Conservation (phyloP, 176 grass and related monocot genomes). For the Phragmites australis region DNA sequence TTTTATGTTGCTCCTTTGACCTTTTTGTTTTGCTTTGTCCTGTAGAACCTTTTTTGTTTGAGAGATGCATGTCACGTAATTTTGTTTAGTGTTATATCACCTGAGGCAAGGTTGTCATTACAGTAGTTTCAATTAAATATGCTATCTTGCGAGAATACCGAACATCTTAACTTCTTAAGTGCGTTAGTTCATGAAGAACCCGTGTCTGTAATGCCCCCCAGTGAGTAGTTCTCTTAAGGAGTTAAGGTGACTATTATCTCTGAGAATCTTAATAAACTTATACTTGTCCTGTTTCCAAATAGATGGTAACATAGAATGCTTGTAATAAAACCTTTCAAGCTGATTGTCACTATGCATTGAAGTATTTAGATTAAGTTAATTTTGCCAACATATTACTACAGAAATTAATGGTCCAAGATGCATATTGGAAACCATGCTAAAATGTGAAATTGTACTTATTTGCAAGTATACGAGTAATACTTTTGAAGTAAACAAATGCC, state of each 20-base stretch:
- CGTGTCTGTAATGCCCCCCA: background rate
- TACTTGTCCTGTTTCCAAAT: background rate
- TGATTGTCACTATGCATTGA: background rate
- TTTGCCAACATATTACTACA: constrained; percentile 5
- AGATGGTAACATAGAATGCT: background rate
- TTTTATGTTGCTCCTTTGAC: constrained; percentile 16
- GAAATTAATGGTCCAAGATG: background rate
- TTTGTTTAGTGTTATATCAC: constrained; percentile 5
- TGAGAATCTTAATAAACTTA: constrained; percentile 1
- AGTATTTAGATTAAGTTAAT: background rate
- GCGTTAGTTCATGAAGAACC: background rate
- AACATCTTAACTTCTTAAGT: background rate
- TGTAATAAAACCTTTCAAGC: background rate
- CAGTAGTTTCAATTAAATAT: background rate
- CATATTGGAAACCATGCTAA: background rate
- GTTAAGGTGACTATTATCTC: background rate
- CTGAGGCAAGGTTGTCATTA: constrained; percentile 8
- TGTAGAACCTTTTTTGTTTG: background rate
- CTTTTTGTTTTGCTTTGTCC: background rate
- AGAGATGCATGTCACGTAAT: background rate
- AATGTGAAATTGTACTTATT: constrained; percentile 3
- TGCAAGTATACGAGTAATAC: background rate
- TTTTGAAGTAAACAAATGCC: background rate
- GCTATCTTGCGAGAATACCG: background rate
- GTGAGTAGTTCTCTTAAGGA: background rate